These are phyloP conservation scores for Odontarrhena argentea DNA, from an alignment of 345 rosid genomes.

Conservation along the genomic window DNA sequence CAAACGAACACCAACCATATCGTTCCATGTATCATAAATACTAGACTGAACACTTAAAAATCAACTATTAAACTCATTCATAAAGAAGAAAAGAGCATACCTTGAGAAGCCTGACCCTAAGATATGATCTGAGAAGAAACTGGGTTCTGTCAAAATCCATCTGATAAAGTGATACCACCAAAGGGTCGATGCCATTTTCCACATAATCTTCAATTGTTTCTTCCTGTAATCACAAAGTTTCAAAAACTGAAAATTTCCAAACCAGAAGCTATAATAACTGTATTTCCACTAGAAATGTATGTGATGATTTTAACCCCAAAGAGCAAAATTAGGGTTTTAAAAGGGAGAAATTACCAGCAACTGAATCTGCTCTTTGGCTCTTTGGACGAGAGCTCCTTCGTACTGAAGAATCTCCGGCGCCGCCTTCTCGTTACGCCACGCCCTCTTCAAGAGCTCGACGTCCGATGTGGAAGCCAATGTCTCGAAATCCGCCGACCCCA, in stretches of 20 bases:
- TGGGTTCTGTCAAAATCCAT: constrained; percentile 86
- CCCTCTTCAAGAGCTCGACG: constrained; percentile 64
- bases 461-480: constrained; percentile 63
- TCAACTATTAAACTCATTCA: neutral
- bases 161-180: constrained; percentile 76
- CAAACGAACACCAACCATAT: neutral
- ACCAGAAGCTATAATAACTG: neutral
- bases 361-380: constrained; percentile 63
- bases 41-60: neutral
- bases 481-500: constrained; percentile 55
- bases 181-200: constrained; percentile 51
- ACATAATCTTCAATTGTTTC: constrained; percentile 39
- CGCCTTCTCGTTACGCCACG: constrained; percentile 94
- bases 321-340: neutral
- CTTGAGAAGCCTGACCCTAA: constrained; percentile 84
- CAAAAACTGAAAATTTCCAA: neutral
- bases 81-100: constrained; percentile 32
- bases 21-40: neutral
- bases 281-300: too few relatives aligned
- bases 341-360: constrained; percentile 44
- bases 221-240: constrained; percentile 29
- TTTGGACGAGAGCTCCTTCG: constrained; percentile 50
- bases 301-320: neutral
- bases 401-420: constrained; percentile 84
- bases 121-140: constrained; percentile 84